Base-by-base conservation (phyloP, 495 filamentous ascomycete species). In the Talaromyces proteolyticus region DNA sequence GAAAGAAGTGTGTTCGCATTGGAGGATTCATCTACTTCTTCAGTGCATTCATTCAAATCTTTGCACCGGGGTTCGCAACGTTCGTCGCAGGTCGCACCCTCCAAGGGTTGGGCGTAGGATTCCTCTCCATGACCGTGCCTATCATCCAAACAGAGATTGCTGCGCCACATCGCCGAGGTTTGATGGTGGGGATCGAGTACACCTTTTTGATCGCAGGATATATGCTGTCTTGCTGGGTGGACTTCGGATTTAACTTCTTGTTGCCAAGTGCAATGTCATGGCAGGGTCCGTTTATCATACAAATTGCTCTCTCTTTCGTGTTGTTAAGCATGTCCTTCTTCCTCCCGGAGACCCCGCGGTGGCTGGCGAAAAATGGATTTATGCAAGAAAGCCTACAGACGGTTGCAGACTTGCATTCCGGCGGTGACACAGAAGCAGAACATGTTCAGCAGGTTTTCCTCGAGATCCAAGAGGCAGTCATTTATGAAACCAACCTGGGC, bases 11-110 rank as follows among this genome's bases (percentile, higher is more conserved):
- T 36, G 59, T 66, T 47, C 59, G 55, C 22, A 24, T 66, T 26
- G 63, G 61, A 14, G 61, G 53, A 3, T 60, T 66, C 53, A 64
- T 66, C 46, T 64, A 60, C 50, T 64, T 64, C 53, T 64, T 64
- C 52, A 60, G 52, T 25, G 52, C 56, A 4, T 64, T 66, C 37
- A 62, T 64, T 2, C 61, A 66, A 39, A 60, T 62, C 37, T 64
- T 62, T 37, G 61, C 61, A 0, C 61, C 61, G 1, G 61, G 54
- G 1, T 62, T 66, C 14, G 59, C 49, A 4, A 58, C 54, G 0
- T 62, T 66, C 29, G 40, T 66, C 8, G 57, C 52, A 16, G 61
- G 61, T 6, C 63, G 63, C 22, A 58, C 56, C 17, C 59, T 63
- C 25, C 55, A 61, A 48, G 60, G 60, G 17, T 7, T 63, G 14